A percentile compares a stretch with the other conserved stretches of the same genome.
phyloP scores from a whole-genome alignment of 2,329 filamentous ascomycete species.

The Xylariaceae sp. region DNA sequence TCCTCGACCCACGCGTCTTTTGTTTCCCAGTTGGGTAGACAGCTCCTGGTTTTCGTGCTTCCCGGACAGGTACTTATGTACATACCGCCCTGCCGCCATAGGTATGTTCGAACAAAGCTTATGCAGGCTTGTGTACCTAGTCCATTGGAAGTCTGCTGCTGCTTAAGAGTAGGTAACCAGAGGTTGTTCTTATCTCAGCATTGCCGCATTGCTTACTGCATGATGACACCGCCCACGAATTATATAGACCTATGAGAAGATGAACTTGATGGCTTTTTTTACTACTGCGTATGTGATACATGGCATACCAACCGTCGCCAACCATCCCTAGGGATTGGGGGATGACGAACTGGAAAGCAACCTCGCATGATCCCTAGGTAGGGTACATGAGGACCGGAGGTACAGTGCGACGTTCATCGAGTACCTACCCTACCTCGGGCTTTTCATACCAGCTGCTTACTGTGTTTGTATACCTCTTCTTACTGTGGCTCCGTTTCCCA shows the following conservation, averaged over 20 bases:
- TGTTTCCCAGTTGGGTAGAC: slow-evolving; percentile 15
- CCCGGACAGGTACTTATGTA: neutral
- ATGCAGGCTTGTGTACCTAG: no score
- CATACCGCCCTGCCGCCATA: no score
- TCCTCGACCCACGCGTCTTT: slow-evolving; percentile 26
- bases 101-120: no score
- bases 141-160: no score
- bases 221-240: neutral
- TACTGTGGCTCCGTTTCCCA: neutral
- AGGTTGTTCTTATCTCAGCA: neutral
- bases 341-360: neutral
- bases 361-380: neutral
- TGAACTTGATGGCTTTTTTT: neutral
- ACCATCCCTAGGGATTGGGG: neutral
- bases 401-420: neutral
- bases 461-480: neutral
- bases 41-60: slow-evolving; percentile 5
- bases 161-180: neutral
- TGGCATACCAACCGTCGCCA: neutral
- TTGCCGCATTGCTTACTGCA: neutral
- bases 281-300: neutral
- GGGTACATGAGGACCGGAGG: neutral
- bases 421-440: neutral
- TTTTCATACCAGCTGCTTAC: neutral
- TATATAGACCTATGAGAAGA: neutral